These are phyloP conservation scores for Adiantum capillusveneris DNA, from an alignment of 75 land plant species.

Conservation along the genomic window DNA sequence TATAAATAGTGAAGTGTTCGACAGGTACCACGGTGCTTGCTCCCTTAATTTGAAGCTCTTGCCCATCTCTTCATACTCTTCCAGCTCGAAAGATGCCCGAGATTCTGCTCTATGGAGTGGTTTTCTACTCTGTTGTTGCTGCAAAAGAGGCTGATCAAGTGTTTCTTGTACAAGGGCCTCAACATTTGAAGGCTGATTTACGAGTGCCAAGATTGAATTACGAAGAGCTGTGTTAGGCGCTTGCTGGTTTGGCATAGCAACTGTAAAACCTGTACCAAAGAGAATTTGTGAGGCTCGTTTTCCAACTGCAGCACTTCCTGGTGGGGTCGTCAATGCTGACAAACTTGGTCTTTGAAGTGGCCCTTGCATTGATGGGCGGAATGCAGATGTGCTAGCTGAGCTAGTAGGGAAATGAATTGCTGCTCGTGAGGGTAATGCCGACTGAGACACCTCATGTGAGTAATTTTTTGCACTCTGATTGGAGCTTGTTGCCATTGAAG, in stretches of 20 bases:
- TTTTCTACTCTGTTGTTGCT: neutral
- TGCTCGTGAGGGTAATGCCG: no score
- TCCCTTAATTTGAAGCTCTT: slow-evolving; percentile 5
- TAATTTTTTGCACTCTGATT: neutral
- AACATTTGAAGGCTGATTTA: slow-evolving; percentile 1
- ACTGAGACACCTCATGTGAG: no score
- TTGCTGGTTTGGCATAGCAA: slow-evolving; percentile 4
- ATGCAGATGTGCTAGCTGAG: no score
- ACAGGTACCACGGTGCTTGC: slow-evolving; percentile 27
- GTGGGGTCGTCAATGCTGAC: neutral
- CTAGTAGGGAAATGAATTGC: no score
- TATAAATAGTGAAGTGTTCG: slow-evolving; percentile 17
- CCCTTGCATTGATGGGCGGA: neutral
- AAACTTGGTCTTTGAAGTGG: neutral
- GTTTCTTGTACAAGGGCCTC: neutral
- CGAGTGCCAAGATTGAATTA: slow-evolving; percentile 20
- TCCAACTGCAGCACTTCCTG: neutral
- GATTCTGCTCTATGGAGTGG: neutral
- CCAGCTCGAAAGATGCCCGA: slow-evolving; percentile 18
- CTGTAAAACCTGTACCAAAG: slow-evolving; percentile 18
- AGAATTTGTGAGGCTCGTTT: slow-evolving; percentile 21
- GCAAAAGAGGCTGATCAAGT: neutral
- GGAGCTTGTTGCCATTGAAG: neutral
- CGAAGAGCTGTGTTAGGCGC: slow-evolving; percentile 22
- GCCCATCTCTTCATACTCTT: slow-evolving; percentile 30